Evolutionary conservation across 75 land plant species (phyloP), one percentile per base, ranked within the genome.

Genomic region (Pseudotsuga menziesii): DNA sequence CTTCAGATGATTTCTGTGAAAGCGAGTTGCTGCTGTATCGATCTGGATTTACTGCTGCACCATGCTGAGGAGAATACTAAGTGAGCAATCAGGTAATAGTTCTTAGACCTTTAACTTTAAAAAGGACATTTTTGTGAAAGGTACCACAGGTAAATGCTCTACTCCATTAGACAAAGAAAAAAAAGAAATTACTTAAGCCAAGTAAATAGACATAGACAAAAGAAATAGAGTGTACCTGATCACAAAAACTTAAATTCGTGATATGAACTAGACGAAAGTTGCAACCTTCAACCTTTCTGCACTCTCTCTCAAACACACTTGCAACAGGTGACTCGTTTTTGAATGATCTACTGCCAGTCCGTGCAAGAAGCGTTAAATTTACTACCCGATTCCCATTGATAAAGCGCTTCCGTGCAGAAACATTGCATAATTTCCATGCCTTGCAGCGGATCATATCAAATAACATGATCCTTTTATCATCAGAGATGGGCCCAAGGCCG

Each of bases 391-490:
- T 67, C 56, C 74, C 74, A 22, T 44, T 22, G 27, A 52, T 52
- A 23, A 52, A 72, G 26, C 55, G 56, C 29, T 44, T 36, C 17
- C 74, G 26, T 22, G 56, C 13, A 25, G 74, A 44, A 8, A 87
- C 75, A 57, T 78, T 75, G 41, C 93, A 90, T 39, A 52, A 80
- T 11, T 41, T 74, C 61, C 88, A 61, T 17, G 81, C 90, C 61
- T 80, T 82, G 81, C 91, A 92, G 32, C 93, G 80, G 67, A 88
- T 41, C 78, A 78, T 61, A 9, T 83, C 85, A 58, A 76, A 90
- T 4, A 83, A 79, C 58, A 72, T 48, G 4, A 32, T 32, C 67
- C 77, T 75, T 76, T 44, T 75, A 54, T 80, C 82, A 41, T 25
- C 55, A 25, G 82, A n/a, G 78, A 91, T 80, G 32, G 56, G 70